Conservation (phyloP, 2,329 filamentous ascomycete genomes). For the Emericellopsis cladophorae region DNA sequence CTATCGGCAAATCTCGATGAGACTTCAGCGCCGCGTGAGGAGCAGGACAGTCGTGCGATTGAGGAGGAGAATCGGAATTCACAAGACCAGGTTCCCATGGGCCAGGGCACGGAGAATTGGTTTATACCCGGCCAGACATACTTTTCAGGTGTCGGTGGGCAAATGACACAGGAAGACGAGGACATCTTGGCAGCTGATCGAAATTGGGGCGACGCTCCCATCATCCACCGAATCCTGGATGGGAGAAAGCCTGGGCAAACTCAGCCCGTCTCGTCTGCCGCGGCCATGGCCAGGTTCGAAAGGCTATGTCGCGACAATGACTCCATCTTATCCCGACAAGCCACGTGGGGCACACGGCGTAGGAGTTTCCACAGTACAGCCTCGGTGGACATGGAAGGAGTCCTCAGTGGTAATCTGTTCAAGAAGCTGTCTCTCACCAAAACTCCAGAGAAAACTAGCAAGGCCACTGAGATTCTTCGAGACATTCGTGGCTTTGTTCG, state of each 20-base stretch:
- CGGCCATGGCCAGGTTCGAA: constrained; percentile 39
- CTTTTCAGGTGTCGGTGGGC: constrained; percentile 24
- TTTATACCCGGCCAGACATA: constrained; percentile 37
- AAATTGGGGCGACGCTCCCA: constrained; percentile 36
- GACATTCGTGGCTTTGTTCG: constrained; percentile 36
- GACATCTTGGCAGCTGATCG: constrained; percentile 34
- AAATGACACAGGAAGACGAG: constrained; percentile 31
- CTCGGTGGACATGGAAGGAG: constrained; percentile 41
- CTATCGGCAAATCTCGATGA: constrained; percentile 21
- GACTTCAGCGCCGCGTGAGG: constrained; percentile 11
- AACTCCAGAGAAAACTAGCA: constrained; percentile 23
- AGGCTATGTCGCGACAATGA: constrained; percentile 39
- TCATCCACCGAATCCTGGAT: constrained; percentile 28
- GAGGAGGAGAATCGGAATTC: constrained; percentile 14
- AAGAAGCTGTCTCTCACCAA: constrained; percentile 47
- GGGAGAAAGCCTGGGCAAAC: constrained; percentile 12
- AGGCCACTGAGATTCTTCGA: constrained; percentile 34
- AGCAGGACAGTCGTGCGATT: constrained; percentile 7
- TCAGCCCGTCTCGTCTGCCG: constrained; percentile 38
- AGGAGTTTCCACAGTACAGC: constrained; percentile 47
- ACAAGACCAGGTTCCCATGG: constrained; percentile 30
- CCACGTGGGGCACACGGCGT: constrained; percentile 58
- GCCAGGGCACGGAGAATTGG: constrained; percentile 35
- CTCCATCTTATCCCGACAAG: constrained; percentile 48
- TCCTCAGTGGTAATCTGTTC: constrained; percentile 47